Base-by-base conservation (phyloP, 805 yeast genomes). In the Candida pseudoglaebosa region DNA sequence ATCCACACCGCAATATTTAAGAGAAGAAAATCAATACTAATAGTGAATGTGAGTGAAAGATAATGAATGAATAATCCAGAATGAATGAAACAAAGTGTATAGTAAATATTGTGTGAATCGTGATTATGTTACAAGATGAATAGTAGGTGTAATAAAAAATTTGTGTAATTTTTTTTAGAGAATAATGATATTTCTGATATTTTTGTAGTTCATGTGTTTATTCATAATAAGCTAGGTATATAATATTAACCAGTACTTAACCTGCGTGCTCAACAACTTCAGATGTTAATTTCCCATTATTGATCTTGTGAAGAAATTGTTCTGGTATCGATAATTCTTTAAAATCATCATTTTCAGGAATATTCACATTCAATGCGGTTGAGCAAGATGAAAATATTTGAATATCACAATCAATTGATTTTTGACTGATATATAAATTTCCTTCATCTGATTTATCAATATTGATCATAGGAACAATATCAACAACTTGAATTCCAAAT, bases 381-480 rank as follows among this genome's bases (percentile, higher is more conserved):
- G 95, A 77, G 38, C 86, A 80, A 34, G 95, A 82, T 2, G 96
- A 84, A 63, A 80, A 87, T 33, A 93, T 69, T 54, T 88, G 71
- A 28, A 56, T 49, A 29, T 62, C 95, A 5, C 84, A 78, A 4
- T 72, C 77, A 36, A 89, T 59, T n/a, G 90, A 78, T 9, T 77
- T 79, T 53, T 79, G 71, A 36, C 87, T 74, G 50, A 91, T 73
- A 62, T 88, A 93, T 45, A 91, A 71, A 45, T 78, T 77, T 44
- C 95, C 95, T 44, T 84, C 84, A 52, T 88, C 95, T 44, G 89
- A 78, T 62, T 90, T 91, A 62, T 93, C 99, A 45, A 90, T 73
- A 36, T 85, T 79, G 49, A 93, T 77, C 59, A 87, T 80, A 22
- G 97, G 96, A 17, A 87, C 79, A 17, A 70, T 62, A n/a, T 88